Evolutionary conservation across 1,139 yeast species (phyloP).

Genomic region (Suhomyces bribrorum): DNA sequence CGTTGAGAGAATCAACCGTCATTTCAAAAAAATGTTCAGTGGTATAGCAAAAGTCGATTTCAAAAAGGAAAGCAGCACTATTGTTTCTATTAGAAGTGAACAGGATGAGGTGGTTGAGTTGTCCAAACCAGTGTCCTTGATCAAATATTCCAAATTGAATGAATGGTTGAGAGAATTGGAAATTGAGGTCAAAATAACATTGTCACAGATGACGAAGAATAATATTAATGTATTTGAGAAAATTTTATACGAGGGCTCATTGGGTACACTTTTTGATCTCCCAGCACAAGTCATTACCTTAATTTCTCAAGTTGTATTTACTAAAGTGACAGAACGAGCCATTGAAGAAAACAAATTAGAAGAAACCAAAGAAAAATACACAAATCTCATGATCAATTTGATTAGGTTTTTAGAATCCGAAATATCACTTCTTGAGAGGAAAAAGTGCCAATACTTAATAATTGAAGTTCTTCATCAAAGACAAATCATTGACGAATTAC

Average conservation of each 20-base stretch:
- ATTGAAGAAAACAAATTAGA: conserved; percentile 12
- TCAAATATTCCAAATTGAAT: conserved; percentile 45
- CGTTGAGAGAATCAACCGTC: conserved; percentile 53
- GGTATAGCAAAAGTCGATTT: conserved; percentile 55
- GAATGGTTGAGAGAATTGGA: conserved; percentile 72
- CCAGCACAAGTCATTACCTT: conserved; percentile 65
- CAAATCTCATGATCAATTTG: conserved; percentile 16
- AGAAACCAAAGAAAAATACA: conserved; percentile 4
- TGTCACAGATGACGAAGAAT: conserved; percentile 33
- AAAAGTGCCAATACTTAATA: conserved; percentile 57
- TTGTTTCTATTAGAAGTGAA: conserved; percentile 55
- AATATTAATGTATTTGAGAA: conserved; percentile 12
- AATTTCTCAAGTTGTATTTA: conserved; percentile 61
- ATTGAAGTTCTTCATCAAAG: conserved; percentile 69
- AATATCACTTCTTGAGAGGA: conserved; percentile 35
- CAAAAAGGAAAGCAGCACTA: conserved; percentile 35
- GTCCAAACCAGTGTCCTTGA: conserved; percentile 44
- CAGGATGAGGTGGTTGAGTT: conserved; percentile 64
- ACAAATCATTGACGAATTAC: conserved; percentile 38
- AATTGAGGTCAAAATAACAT: conserved; percentile 47
- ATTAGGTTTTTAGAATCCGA: conserved; percentile 23
- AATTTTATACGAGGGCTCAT: conserved; percentile 12
- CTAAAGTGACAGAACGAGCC: conserved; percentile 40
- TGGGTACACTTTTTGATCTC: conserved; percentile 19
- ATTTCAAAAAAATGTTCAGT: conserved; percentile 70